Base-by-base conservation (phyloP, 345 rosid species). In the Sapria himalayana region DNA sequence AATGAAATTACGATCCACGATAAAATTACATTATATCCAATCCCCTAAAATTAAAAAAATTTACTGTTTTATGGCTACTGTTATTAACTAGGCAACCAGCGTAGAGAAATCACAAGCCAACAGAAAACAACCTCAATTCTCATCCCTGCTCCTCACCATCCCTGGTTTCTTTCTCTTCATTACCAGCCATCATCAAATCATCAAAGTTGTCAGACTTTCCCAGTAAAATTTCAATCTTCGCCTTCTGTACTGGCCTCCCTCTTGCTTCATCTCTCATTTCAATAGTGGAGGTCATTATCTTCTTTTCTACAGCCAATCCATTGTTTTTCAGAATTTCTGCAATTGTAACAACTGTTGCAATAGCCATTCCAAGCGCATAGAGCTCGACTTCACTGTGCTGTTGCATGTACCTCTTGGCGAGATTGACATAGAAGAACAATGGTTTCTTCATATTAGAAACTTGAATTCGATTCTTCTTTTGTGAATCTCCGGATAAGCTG, bases 371-470 rank as follows among this genome's bases (percentile, higher is more conserved):
- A 5, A 85, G 89, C 2, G 96, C 96, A 35, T 92, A 85, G 10
- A 85, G 73, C 58, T 85, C 93, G 20, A 85, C 93, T 58, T 79
- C 93, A 22, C 55, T 50, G 76, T 67, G 56, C 51, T 80, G 96
- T 64, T 85, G 96, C 96, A 85, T 80, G 47, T 74, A 80, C 59
- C 93, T 76, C 93, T 84, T 84, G 37, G 95, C 89, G 61, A 84
- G 93, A 68, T 79, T 84, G 57, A 84, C 93, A 57, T 79, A 84
- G 74, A 84, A 84, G 61, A 84, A 84, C 62, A 84, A 53, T 24
- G 95, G 95, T 38, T 76, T 84, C 69, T 84, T 84, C 56, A 85
- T 84, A 70, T 84, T 76, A 46, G 95, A 84, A 51, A 84, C 95
- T 41, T 84, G 92, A 68, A 84, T 79, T 39, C 93, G 74, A 45